A percentile compares a stretch with the other conserved stretches of the same genome.
Evolutionary conservation across 805 yeast species (phyloP).

Genomic region (Yarrowia phangngaensis): DNA sequence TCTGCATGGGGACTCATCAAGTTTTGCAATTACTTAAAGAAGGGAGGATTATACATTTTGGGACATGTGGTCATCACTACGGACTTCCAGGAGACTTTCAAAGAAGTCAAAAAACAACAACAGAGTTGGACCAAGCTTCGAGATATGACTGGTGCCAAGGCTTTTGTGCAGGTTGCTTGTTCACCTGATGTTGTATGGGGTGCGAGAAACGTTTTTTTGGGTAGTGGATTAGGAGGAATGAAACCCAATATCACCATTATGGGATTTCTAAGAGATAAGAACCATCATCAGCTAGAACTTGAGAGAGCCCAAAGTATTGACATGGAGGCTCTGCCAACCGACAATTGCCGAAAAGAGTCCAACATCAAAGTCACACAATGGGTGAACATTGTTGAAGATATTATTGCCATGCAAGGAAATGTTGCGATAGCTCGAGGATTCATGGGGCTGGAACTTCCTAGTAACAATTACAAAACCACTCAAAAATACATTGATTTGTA

Average conservation of each 20-base stretch:
- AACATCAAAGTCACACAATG: conserved; percentile 72
- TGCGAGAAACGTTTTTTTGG: conserved; percentile 82
- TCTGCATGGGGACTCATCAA: conserved; percentile 87
- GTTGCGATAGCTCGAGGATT: conserved; percentile 94
- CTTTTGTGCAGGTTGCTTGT: conserved; percentile 87
- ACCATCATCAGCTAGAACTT: conserved; percentile 30
- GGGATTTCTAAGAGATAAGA: conserved; percentile 73
- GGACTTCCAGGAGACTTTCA: conserved; percentile 58
- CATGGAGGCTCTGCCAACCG: conserved; percentile 66
- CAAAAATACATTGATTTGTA: conserved; percentile 72
- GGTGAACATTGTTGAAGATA: conserved; percentile 90
- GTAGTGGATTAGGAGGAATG: conserved; percentile 98
- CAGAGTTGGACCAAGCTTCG: conserved; percentile 81
- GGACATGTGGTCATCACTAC: conserved; percentile 82
- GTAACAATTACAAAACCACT: conserved; percentile 20
- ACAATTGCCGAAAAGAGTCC: conserved; percentile 64
- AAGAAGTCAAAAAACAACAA: conserved; percentile 67
- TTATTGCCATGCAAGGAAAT: conserved; percentile 80
- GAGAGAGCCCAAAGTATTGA: conserved; percentile 32
- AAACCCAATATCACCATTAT: conserved; percentile 89
- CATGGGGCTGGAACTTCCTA: conserved; percentile 60
- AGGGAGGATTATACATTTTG: conserved; percentile 87
- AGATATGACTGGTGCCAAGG: conserved; percentile 74
- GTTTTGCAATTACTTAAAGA: conserved; percentile 90
- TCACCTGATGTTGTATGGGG: conserved; percentile 94